Base-by-base conservation (phyloP, 1,139 yeast genomes). In the Nakaseomyces nivariensis region DNA sequence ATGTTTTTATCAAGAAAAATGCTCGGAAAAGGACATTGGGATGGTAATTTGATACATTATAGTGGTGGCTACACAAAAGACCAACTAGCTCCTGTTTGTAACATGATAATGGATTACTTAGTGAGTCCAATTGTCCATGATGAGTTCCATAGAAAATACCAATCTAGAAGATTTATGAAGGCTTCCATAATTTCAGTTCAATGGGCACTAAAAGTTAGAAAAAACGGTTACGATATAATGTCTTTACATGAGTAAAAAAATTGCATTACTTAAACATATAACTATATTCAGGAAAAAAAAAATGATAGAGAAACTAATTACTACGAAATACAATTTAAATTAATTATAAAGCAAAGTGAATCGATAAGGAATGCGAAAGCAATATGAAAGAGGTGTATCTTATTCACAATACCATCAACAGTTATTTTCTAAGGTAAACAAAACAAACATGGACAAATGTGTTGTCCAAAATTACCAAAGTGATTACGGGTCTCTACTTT, bases 91-190 rank as follows among this genome's bases (percentile, higher is more conserved):
- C 84, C 84, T 40, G 82, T 88, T 52, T 79, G 86, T 49, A 82
- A 80, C 55, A 74, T 84, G 71, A 79, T 90, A 59, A 76, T 86
- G 65, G 87, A 84, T 63, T 90, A 86, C 67, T 73, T 92, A 57
- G 79, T 82, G 43, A 76, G 82, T 45, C 95, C 96, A n/a, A 87
- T 88, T 45, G 82, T 79, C 52, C 96, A 90, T 67, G 96, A 89
- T 63, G 96, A 89, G 63, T 87, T 90, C 62, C 90, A 88, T 73
- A 88, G 88, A 67, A 92, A 92, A 70, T 92, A 92, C 66, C 95
- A 96, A 44, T 81, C 94, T 40, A 81, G 92, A 64, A 82, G 88
- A 64, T 89, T 85, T 65, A 83, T 92, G 87, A 87, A 87, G 68
- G 97, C 95, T 31, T 84, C 95, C 50, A 78, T 87, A 33, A 74